Evolutionary conservation across 768 basidiomycete species (phyloP).

Genomic region (Tylopilus plumbeoviolaceoides): DNA sequence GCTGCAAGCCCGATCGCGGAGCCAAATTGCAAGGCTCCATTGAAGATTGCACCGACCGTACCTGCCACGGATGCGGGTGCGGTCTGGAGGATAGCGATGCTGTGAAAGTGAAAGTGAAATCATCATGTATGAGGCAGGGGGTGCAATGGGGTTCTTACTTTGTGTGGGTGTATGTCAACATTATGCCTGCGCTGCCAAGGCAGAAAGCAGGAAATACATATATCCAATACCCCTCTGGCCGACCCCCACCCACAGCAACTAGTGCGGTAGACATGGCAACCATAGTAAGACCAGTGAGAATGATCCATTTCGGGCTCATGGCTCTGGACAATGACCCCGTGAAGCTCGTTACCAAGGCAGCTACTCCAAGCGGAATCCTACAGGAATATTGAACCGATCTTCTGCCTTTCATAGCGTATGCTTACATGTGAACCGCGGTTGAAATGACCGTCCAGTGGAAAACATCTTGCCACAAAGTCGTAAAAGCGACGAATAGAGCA

Average conservation of each 20-base stretch:
- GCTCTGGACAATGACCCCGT: slow-evolving; percentile 37
- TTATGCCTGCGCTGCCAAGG: slow-evolving; percentile 44
- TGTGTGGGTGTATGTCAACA: slow-evolving; percentile 43
- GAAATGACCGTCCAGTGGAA: slow-evolving; percentile 41
- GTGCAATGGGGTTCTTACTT: slow-evolving; percentile 34
- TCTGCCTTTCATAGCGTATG: not conserved
- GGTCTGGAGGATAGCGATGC: slow-evolving; percentile 48
- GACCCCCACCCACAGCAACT: slow-evolving; percentile 40
- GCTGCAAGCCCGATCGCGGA: slow-evolving; percentile 48
- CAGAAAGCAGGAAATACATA: slow-evolving; percentile 48
- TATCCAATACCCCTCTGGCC: slow-evolving; percentile 41
- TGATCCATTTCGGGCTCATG: slow-evolving; percentile 41
- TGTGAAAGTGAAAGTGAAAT: slow-evolving; percentile 14
- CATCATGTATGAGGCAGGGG: not conserved
- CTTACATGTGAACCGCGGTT: slow-evolving; percentile 38
- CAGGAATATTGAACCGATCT: slow-evolving; percentile 2
- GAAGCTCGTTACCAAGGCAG: slow-evolving; percentile 35
- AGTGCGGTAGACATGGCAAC: slow-evolving; percentile 37
- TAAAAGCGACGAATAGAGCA: slow-evolving; percentile 31
- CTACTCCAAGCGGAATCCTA: slow-evolving; percentile 41
- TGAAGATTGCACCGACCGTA: slow-evolving; percentile 54
- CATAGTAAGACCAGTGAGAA: slow-evolving; percentile 39
- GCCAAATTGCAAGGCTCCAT: slow-evolving; percentile 49
- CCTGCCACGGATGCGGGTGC: slow-evolving; percentile 48
- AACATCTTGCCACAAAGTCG: slow-evolving; percentile 38